phyloP scores from a whole-genome alignment of 345 rosid species.

The Durio zibethinus region DNA sequence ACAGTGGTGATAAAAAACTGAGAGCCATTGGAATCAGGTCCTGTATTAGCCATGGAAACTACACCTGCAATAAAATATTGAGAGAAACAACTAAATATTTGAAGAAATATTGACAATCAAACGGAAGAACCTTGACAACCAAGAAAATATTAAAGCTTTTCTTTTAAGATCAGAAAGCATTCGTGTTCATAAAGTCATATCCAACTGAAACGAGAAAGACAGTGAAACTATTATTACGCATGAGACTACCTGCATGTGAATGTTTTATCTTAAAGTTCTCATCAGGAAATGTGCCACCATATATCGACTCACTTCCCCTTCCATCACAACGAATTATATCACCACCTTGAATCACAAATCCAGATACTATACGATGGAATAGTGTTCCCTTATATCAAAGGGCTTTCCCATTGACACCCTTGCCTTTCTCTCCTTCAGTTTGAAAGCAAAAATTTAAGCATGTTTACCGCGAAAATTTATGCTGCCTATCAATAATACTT shows the following conservation, averaged over 20 bases:
- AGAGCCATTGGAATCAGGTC: constrained; percentile 91
- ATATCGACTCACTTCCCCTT: constrained; percentile 71
- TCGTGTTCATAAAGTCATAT: not conserved
- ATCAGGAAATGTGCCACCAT: constrained; percentile 79
- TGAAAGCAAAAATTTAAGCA: not conserved
- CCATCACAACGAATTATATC: constrained; percentile 76
- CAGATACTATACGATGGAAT: constrained; percentile 90
- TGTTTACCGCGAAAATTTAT: not conserved
- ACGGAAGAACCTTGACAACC: not conserved
- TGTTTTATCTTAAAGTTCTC: constrained; percentile 87
- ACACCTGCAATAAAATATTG: constrained; percentile 43
- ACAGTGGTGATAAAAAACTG: constrained; percentile 94
- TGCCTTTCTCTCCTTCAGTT: constrained; percentile 66
- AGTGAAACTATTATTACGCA: not conserved
- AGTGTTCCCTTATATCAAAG: constrained; percentile 80
- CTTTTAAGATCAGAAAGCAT: not conserved
- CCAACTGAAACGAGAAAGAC: not conserved
- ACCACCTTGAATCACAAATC: constrained; percentile 95
- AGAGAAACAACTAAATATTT: not conserved
- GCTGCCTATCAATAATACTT: not conserved
- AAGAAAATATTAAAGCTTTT: not conserved
- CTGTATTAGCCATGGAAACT: constrained; percentile 91
- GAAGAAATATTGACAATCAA: not conserved
- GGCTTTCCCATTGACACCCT: constrained; percentile 51
- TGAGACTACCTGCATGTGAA: constrained; percentile 67